A percentile compares a stretch with the other conserved stretches of the same genome.
phyloP scores from a whole-genome alignment of 257 asterid species.

The Fraxinus pennsylvanica region DNA sequence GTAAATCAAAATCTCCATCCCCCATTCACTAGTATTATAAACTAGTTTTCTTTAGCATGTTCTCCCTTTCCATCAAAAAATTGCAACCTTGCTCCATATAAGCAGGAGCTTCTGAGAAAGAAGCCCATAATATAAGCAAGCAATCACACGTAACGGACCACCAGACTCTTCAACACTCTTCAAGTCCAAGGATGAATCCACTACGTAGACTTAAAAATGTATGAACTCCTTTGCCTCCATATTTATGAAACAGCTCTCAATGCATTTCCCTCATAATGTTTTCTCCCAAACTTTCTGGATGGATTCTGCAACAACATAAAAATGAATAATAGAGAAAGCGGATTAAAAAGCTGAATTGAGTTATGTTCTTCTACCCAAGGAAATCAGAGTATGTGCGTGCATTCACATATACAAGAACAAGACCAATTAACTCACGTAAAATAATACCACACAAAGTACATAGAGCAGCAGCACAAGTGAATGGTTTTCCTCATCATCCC shows the following conservation, averaged over 20 bases:
- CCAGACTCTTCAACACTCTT: conserved; percentile 22
- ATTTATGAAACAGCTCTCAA: conserved; percentile 51
- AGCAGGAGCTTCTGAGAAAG: conserved; percentile 17
- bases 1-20: conserved; percentile 11
- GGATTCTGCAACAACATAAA: conserved; percentile 44
- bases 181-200: conserved; percentile 11
- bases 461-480: background rate
- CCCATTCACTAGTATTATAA: conserved; percentile 1
- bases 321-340: background rate
- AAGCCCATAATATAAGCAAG: conserved; percentile 4
- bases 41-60: conserved; percentile 25
- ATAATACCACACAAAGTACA: background rate
- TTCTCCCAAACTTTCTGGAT: conserved; percentile 30
- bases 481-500: background rate
- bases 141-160: conserved; percentile 1
- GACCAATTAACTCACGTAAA: background rate
- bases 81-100: conserved; percentile 11
- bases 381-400: background rate
- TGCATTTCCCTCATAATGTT: conserved; percentile 28
- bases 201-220: conserved; percentile 1
- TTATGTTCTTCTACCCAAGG: background rate
- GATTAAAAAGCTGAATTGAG: background rate
- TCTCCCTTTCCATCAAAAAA: conserved; percentile 9
- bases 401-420: background rate
- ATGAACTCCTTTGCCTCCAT: conserved; percentile 23